Percentiles rank a stretch among this genome's conserved stretches.
phyloP scores from a whole-genome alignment of 1,139 yeast species.

The Yamadazyma diddensiae region DNA sequence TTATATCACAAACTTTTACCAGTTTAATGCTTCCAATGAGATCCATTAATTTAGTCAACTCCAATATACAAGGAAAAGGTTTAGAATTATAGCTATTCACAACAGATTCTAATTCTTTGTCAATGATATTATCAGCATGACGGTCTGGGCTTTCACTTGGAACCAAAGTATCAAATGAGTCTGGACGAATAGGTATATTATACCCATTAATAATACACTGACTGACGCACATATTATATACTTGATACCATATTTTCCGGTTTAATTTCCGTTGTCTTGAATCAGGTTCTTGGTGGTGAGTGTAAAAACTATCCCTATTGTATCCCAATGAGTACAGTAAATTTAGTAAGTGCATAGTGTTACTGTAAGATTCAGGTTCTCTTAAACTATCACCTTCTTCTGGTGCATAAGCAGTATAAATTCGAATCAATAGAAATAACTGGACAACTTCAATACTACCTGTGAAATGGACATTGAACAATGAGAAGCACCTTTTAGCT shows the following conservation, averaged over 20 bases:
- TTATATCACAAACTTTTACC: constrained; percentile 13
- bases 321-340: constrained; percentile 46
- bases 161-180: constrained; percentile 16
- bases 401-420: constrained; percentile 42
- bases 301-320: constrained; percentile 41
- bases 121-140: constrained; percentile 21
- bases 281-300: constrained; percentile 18
- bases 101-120: constrained; percentile 23
- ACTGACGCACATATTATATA: constrained; percentile 17
- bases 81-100: no score
- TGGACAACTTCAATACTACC: constrained; percentile 50
- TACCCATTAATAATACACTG: constrained; percentile 23
- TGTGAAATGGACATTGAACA: constrained; percentile 33
- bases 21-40: constrained; percentile 19
- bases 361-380: constrained; percentile 45
- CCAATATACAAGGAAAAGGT: not conserved
- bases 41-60: constrained; percentile 2
- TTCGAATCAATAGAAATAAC: constrained; percentile 36
- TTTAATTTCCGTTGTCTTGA: constrained; percentile 27
- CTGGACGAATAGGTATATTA: constrained; percentile 14
- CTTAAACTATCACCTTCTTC: constrained; percentile 49
- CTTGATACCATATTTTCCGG: constrained; percentile 35
- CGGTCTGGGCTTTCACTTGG: constrained; percentile 11
- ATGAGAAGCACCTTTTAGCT: constrained; percentile 36
- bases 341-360: constrained; percentile 35